phyloP scores from a whole-genome alignment of 176 grass and related monocot species.

The Ensete ventricosum region DNA sequence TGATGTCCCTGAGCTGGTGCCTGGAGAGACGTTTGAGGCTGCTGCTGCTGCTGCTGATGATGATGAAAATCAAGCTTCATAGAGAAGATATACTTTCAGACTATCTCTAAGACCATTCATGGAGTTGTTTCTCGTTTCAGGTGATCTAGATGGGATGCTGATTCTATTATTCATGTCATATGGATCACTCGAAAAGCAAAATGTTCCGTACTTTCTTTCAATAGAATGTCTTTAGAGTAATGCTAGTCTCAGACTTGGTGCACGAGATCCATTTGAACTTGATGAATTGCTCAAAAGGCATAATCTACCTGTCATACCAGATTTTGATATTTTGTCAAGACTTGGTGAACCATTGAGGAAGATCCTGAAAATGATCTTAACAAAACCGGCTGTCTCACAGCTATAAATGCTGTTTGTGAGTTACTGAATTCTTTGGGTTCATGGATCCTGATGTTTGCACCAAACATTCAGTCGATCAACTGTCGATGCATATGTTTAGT shows the following conservation, averaged over 20 bases:
- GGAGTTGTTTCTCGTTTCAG: not conserved
- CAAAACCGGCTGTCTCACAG: too few species aligned
- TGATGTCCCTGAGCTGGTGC: slow-evolving; percentile 62
- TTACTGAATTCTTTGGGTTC: too few species aligned
- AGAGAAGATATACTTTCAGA: not conserved
- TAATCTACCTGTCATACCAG: too few species aligned
- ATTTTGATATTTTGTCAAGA: too few species aligned
- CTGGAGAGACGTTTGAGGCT: slow-evolving; percentile 66
- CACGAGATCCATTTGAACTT: not conserved
- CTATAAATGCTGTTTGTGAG: too few species aligned
- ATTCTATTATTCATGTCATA: not conserved
- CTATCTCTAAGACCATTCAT: not conserved
- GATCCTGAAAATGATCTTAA: too few species aligned
- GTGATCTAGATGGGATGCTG: not conserved
- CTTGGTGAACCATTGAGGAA: too few species aligned
- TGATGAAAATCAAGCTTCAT: slow-evolving; percentile 19
- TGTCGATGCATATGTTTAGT: too few species aligned
- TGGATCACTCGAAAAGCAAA: not conserved
- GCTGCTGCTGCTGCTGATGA: slow-evolving; percentile 22
- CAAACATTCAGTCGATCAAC: too few species aligned
- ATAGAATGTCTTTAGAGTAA: not conserved
- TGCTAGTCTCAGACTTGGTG: too few species aligned
- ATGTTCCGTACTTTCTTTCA: not conserved
- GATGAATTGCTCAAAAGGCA: not conserved
- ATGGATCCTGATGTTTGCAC: too few species aligned